A percentile compares a stretch with the other conserved stretches of the same genome.
These are phyloP conservation scores for Backusella tarrabulga DNA, from an alignment of 192 early-diverging fungal species.

Conservation along the genomic window DNA sequence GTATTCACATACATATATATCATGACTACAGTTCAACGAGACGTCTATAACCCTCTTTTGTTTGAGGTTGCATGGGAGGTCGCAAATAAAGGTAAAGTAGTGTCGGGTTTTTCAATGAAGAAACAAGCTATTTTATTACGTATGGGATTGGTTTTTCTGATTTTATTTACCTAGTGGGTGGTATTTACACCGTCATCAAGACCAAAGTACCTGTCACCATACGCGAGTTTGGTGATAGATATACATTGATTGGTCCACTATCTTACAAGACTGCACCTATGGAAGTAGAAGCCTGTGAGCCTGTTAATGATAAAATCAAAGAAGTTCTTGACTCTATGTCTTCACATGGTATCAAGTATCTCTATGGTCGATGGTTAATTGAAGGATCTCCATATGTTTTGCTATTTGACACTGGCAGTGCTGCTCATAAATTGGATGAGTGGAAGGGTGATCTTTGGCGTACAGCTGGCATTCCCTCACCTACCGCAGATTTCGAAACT, in stretches of 20 bases:
- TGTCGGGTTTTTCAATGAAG: background rate
- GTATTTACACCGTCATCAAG: slow-evolving; percentile 98
- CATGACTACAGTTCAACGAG: slow-evolving; percentile 11
- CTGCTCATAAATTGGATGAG: slow-evolving; percentile 78
- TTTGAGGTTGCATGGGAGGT: slow-evolving; percentile 99
- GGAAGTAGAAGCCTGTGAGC: slow-evolving; percentile 88
- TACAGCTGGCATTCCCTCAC: slow-evolving; percentile 85
- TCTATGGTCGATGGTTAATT: slow-evolving; percentile 95
- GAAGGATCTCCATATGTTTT: slow-evolving; percentile 92
- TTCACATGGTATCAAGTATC: slow-evolving; percentile 71
- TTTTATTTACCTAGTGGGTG: slow-evolving; percentile 68
- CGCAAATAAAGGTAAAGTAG: slow-evolving; percentile 84
- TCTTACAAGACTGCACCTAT: slow-evolving; percentile 85
- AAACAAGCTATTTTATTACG: background rate
- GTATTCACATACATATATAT: background rate
- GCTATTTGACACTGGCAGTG: slow-evolving; percentile 83
- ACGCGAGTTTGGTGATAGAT: slow-evolving; percentile 92
- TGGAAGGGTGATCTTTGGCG: slow-evolving; percentile 98
- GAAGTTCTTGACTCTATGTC: slow-evolving; percentile 70
- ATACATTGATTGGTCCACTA: slow-evolving; percentile 90
- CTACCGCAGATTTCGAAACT: slow-evolving; percentile 88
- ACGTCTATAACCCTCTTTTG: slow-evolving; percentile 49
- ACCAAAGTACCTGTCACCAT: slow-evolving; percentile 95
- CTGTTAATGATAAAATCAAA: slow-evolving; percentile 62
- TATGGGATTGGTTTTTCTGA: background rate